Evolutionary conservation across 1,139 yeast genomes (phyloP).

Genomic region (Saccharomycopsis hybrid): DNA sequence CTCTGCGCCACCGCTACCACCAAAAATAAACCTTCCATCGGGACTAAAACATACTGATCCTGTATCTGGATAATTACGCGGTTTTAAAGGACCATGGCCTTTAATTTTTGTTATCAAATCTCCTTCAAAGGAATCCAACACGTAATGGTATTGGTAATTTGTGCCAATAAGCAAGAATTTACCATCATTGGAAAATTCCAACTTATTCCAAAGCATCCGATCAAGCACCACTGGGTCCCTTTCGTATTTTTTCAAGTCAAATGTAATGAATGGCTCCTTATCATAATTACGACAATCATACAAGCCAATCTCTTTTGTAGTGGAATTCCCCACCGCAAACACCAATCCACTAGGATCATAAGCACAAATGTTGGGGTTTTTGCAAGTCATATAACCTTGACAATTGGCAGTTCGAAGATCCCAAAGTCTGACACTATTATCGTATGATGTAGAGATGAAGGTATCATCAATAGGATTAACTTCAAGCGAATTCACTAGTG

Average conservation of each 20-base stretch:
- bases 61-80: conserved; percentile 43
- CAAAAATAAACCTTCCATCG: conserved; percentile 68
- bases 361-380: conserved; percentile 52
- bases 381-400: conserved; percentile 55
- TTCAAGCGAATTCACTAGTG: conserved; percentile 63
- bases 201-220: conserved; percentile 44
- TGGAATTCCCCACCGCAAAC: conserved; percentile 61
- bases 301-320: conserved; percentile 43
- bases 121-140: conserved; percentile 72
- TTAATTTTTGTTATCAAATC: conserved; percentile 44
- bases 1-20: conserved; percentile 51
- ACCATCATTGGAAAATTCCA: conserved; percentile 84
- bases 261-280: conserved; percentile 45
- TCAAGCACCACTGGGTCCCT: conserved; percentile 19
- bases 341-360: conserved; percentile 82
- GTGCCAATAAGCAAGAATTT: conserved; percentile 66
- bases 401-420: conserved; percentile 61
- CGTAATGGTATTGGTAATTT: conserved; percentile 43
- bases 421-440: conserved; percentile 82
- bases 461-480: conserved; percentile 68
- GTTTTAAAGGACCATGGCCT: conserved; percentile 38
- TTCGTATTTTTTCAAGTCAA: conserved; percentile 34
- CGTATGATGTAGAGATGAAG: conserved; percentile 65
- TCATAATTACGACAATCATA: conserved; percentile 57
- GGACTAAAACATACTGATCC: conserved; percentile 72